phyloP scores from a whole-genome alignment of 2,329 filamentous ascomycete genomes.

The Aaosphaeria pasadenensis region DNA sequence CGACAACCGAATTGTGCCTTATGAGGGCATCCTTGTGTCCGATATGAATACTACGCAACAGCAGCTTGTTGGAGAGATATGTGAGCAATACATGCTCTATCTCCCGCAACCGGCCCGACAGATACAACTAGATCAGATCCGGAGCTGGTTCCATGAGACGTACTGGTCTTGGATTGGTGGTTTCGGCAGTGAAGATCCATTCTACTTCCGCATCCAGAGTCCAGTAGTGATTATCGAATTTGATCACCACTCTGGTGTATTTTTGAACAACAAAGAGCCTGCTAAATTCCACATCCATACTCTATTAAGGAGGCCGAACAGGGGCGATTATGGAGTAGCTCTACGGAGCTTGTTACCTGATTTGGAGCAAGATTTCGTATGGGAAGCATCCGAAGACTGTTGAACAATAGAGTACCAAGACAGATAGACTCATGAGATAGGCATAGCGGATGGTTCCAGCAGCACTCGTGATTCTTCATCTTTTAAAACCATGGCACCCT shows the following conservation, averaged over 20 bases:
- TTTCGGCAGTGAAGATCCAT: constrained; percentile 60
- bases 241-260: constrained; percentile 73
- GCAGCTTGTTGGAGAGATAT: not conserved
- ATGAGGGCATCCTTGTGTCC: not conserved
- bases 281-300: constrained; percentile 75
- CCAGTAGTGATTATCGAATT: constrained; percentile 70
- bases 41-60: not conserved
- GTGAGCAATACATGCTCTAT: not conserved
- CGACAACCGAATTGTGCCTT: not conserved
- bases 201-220: constrained; percentile 72
- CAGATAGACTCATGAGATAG: no score
- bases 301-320: constrained; percentile 65
- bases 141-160: not conserved
- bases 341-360: not conserved
- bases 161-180: constrained; percentile 43
- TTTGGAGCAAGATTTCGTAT: no score
- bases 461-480: no score
- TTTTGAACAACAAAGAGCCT: constrained; percentile 65
- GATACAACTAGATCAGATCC: not conserved
- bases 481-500: no score
- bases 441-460: no score
- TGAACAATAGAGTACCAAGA: no score
- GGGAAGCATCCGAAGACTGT: no score
- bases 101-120: not conserved
- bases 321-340: constrained; percentile 66